Evolutionary conservation across 2,329 filamentous ascomycete species (phyloP).

Genomic region (Canariomyces notabilis): DNA sequence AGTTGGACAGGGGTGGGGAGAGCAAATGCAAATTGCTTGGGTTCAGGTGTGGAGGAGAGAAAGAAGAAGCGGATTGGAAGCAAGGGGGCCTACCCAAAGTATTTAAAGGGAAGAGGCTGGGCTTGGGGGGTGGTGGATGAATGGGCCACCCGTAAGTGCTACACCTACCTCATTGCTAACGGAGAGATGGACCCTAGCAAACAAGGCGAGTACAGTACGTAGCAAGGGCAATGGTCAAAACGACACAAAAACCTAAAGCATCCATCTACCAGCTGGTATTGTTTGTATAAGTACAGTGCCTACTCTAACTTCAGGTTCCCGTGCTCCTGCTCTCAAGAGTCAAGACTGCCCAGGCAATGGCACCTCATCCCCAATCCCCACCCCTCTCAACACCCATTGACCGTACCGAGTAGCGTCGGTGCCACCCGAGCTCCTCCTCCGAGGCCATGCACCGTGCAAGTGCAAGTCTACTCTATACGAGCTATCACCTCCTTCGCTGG

Average conservation of each 20-base stretch:
- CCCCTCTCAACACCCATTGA: background rate
- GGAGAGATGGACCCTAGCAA: too few species aligned
- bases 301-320: too few species aligned
- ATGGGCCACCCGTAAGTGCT: conserved; percentile 10
- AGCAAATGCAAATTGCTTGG: background rate
- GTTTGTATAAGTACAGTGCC: too few species aligned
- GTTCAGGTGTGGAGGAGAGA: conserved; percentile 14
- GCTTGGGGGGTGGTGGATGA: conserved; percentile 10
- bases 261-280: too few species aligned
- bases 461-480: background rate
- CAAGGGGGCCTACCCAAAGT: conserved; percentile 12
- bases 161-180: conserved; percentile 7
- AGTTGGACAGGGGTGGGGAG: conserved; percentile 13
- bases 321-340: too few species aligned
- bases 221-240: too few species aligned
- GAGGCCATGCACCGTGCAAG: background rate
- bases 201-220: too few species aligned
- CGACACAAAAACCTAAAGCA: too few species aligned
- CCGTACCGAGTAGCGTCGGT: background rate
- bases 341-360: too few species aligned
- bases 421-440: background rate
- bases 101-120: conserved; percentile 20
- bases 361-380: background rate
- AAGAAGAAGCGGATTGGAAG: conserved; percentile 12
- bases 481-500: background rate